A percentile compares a stretch with the other conserved stretches of the same genome.
These are phyloP conservation scores for Colletotrichum camelliae DNA, from an alignment of 2,329 filamentous ascomycete genomes.

Conservation along the genomic window DNA sequence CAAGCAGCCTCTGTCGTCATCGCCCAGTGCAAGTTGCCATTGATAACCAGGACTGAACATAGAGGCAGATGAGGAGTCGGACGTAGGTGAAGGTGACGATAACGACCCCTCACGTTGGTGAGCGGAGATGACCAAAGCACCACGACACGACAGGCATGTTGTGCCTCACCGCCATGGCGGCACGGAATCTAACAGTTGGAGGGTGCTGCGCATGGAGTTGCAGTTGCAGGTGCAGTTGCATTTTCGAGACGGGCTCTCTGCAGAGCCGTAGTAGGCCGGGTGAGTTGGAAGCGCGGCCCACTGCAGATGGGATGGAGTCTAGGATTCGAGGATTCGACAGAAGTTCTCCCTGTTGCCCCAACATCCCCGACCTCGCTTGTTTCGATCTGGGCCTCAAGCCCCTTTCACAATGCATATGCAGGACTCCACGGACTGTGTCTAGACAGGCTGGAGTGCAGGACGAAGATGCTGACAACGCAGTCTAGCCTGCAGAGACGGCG, in stretches of 20 bases:
- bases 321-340: neutral
- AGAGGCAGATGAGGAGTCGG: neutral
- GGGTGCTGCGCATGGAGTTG: neutral
- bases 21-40: neutral
- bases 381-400: slow-evolving; percentile 16
- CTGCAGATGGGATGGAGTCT: neutral
- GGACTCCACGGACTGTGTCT: slow-evolving; percentile 11
- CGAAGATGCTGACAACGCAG: neutral
- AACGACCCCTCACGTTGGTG: neutral
- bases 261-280: neutral
- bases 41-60: neutral
- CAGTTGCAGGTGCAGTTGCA: neutral
- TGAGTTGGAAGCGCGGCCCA: neutral
- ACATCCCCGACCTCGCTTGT: slow-evolving; percentile 7
- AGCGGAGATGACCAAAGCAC: neutral
- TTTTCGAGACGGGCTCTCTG: neutral
- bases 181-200: neutral
- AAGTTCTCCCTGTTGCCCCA: neutral
- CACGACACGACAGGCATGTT: neutral
- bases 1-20: slow-evolving; percentile 2
- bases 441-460: neutral
- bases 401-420: slow-evolving; percentile 17
- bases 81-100: neutral
- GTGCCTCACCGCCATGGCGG: slow-evolving; percentile 11
- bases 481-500: neutral